A percentile compares a stretch with the other conserved stretches of the same genome.
Evolutionary conservation across 192 early-diverging fungal genomes (phyloP).

Genomic region (Haplosporangium gracile): DNA sequence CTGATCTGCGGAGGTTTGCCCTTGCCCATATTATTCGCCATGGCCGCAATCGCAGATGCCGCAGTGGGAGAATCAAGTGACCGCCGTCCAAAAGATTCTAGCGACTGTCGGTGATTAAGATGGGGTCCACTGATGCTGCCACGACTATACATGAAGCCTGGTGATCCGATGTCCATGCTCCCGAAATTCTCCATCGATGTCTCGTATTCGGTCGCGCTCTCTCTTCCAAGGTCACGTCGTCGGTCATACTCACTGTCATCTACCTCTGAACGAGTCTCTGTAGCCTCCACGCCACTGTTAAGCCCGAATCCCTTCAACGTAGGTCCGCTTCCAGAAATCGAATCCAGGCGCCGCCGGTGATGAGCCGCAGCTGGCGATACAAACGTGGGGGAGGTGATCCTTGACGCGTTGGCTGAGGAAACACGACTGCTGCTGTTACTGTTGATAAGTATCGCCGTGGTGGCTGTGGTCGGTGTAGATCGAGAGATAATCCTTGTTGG

Average conservation of each 20-base stretch:
- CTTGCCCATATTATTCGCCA: neutral
- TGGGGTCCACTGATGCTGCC: neutral
- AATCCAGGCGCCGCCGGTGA: slow-evolving; percentile 7
- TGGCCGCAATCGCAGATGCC: neutral
- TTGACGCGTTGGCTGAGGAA: slow-evolving; percentile 32
- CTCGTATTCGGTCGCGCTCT: slow-evolving; percentile 50
- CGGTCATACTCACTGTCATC: slow-evolving; percentile 49
- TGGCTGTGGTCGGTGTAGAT: neutral
- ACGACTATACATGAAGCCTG: slow-evolving; percentile 10
- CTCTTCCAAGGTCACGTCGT: slow-evolving; percentile 16
- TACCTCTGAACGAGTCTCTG: slow-evolving; percentile 21
- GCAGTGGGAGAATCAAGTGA: slow-evolving; percentile 11
- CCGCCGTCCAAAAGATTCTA: slow-evolving; percentile 9
- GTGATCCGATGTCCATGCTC: slow-evolving; percentile 15
- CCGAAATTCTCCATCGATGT: slow-evolving; percentile 47
- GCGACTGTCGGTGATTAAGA: neutral
- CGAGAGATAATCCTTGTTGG: slow-evolving; percentile 19
- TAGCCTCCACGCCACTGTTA: neutral
- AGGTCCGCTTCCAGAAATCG: neutral
- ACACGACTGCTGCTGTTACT: slow-evolving; percentile 32
- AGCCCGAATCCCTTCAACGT: neutral
- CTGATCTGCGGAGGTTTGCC: neutral
- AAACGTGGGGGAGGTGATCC: slow-evolving; percentile 29
- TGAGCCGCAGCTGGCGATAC: neutral
- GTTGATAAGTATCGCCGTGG: neutral